Percentiles rank a stretch among this genome's conserved stretches.
phyloP scores from a whole-genome alignment of 1,284 basidiomycete species.

The Ganoderma resinaceum region DNA sequence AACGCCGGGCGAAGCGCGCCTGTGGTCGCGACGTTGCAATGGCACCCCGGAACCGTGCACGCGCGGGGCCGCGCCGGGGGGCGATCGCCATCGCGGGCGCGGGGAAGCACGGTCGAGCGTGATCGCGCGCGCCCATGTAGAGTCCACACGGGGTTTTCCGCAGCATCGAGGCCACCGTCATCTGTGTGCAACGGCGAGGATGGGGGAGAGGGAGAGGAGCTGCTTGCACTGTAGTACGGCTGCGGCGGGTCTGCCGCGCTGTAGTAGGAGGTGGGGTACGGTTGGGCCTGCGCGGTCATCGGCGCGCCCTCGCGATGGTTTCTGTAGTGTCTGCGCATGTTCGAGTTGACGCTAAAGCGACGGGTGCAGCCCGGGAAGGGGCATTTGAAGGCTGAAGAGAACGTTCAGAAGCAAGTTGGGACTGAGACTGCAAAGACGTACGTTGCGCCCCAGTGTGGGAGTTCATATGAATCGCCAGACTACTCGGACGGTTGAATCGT shows the following conservation, averaged over 20 bases:
- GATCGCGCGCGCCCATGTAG: not conserved
- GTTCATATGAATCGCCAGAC: slow-evolving; percentile 77
- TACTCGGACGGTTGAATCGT: slow-evolving; percentile 80
- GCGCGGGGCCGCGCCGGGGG: slow-evolving; percentile 20
- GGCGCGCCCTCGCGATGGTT: slow-evolving; percentile 55
- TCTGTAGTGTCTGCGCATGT: slow-evolving; percentile 80
- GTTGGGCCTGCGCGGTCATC: not conserved
- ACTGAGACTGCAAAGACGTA: slow-evolving; percentile 43
- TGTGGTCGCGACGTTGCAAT: slow-evolving; percentile 23
- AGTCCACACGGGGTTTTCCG: not conserved
- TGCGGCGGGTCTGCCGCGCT: slow-evolving; percentile 10
- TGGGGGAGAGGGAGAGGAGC: slow-evolving; percentile 22
- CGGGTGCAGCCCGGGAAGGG: slow-evolving; percentile 77
- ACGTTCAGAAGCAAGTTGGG: slow-evolving; percentile 6
- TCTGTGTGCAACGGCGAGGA: slow-evolving; percentile 23
- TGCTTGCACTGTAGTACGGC: slow-evolving; percentile 13
- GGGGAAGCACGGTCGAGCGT: slow-evolving; percentile 10
- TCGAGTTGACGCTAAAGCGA: slow-evolving; percentile 81
- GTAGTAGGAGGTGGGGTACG: slow-evolving; percentile 12
- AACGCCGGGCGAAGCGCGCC: slow-evolving; percentile 30
- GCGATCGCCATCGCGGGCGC: slow-evolving; percentile 2
- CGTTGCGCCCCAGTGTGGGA: slow-evolving; percentile 81
- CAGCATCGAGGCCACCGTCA: not conserved
- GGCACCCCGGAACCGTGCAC: slow-evolving; percentile 29
- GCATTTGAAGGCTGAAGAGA: slow-evolving; percentile 67